Base-by-base conservation (phyloP, 2,329 filamentous ascomycete species). In the Xylaria sp. region DNA sequence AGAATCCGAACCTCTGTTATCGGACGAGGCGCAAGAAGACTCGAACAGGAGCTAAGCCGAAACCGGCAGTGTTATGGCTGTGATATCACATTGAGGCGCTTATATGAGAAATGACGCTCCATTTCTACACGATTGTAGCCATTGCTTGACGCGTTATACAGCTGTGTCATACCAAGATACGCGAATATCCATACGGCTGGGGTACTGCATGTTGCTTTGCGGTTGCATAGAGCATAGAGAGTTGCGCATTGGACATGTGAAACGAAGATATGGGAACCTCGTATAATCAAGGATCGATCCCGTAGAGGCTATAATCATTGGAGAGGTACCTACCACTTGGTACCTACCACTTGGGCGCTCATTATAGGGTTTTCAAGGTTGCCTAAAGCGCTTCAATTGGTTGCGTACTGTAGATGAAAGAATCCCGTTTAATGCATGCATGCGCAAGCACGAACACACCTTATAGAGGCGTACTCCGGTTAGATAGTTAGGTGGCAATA, bases 1-100 rank as follows among this genome's bases (percentile, higher is more conserved):
- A 30, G 68, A 65, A 12, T 36, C 34, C 8, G 65, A 68, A 34
- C 53, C 63, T 60, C 23, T 68, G 13, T 12, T 66, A 18, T 39
- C 56, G 12, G 50, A 57, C 4, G 48, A 56, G 50, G 32, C 3
- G 18, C 12, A 10, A 8, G 36, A 43, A n/a, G 53, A 48, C 18
- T 2, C 41, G 25, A 36, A 48, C 32, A 46, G 36, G 1, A 41
- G 45, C 36, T 56, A 15, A 64, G 36, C 13, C 36, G n/a, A 57
- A 58, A 36, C 25, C 8, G 41, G 6, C 32, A 18, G 5, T 34
- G 5, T 2, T 8, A 28, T 65, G 43, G 28, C 43, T 53, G 45
- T 12, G 15, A 20, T 23, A 18, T 20, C n/a, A 39, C 25, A n/a
- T 15, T n/a, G n/a, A 12, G 48, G 25, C n/a, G 15, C 15, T n/a